Percentiles rank a stretch among this genome's conserved stretches.
These are phyloP conservation scores for Lactarius indigo DNA, from an alignment of 768 basidiomycete genomes.

Conservation along the genomic window DNA sequence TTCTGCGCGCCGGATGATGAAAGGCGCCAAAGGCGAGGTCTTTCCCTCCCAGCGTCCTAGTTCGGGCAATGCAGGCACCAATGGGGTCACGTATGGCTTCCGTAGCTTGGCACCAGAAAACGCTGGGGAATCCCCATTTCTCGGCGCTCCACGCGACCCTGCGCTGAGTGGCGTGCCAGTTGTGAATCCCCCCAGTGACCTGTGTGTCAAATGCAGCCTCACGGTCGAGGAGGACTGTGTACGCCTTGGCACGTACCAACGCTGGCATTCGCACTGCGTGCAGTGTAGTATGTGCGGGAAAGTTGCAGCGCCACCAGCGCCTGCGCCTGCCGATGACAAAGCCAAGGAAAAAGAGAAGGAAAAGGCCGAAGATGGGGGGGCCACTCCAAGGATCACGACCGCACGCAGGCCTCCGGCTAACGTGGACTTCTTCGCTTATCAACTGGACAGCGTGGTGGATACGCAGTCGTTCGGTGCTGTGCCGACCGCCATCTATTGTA, in stretches of 20 bases:
- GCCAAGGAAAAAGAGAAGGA: slow-evolving; percentile 46
- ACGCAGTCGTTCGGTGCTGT: slow-evolving; percentile 68
- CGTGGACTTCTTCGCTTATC: slow-evolving; percentile 75
- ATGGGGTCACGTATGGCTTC: slow-evolving; percentile 89
- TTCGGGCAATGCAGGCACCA: slow-evolving; percentile 68
- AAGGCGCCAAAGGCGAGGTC: slow-evolving; percentile 67
- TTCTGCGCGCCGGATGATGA: slow-evolving; percentile 68
- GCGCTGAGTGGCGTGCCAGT: slow-evolving; percentile 50
- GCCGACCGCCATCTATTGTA: slow-evolving; percentile 72
- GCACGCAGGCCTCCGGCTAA: slow-evolving; percentile 77
- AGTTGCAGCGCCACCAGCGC: slow-evolving; percentile 57
- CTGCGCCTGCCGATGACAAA: slow-evolving; percentile 49
- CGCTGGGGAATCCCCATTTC: slow-evolving; percentile 84
- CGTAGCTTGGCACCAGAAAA: slow-evolving; percentile 87
- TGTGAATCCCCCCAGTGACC: slow-evolving; percentile 80
- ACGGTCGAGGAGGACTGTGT: slow-evolving; percentile 99
- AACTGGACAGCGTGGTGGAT: slow-evolving; percentile 64
- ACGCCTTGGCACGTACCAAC: slow-evolving; percentile 89
- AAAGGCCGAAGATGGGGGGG: slow-evolving; percentile 40
- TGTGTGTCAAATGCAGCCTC: slow-evolving; percentile 82
- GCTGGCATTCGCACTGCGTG: slow-evolving; percentile 97
- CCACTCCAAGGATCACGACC: slow-evolving; percentile 57
- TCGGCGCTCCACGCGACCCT: slow-evolving; percentile 42
- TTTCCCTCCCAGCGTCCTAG: slow-evolving; percentile 32
- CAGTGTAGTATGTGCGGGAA: slow-evolving; percentile 80